A percentile compares a stretch with the other conserved stretches of the same genome.
These are phyloP conservation scores for Talaromyces sp. DNA, from an alignment of 2,329 filamentous ascomycete species.

Conservation along the genomic window DNA sequence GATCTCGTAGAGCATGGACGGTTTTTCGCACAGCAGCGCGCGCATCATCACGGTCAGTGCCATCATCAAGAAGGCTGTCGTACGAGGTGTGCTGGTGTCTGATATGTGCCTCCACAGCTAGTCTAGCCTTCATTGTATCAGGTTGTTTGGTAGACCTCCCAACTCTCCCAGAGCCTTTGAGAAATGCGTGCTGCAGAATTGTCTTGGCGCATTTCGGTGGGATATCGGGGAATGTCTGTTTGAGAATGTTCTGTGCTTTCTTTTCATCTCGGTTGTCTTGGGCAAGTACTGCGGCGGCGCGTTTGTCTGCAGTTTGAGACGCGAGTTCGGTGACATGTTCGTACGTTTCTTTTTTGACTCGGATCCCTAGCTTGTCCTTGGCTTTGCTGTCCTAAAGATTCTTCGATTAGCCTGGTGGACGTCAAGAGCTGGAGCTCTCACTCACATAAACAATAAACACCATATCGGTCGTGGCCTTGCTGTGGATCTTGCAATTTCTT, in stretches of 20 bases:
- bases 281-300: conserved; percentile 34
- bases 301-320: conserved; percentile 34
- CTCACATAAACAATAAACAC: conserved; percentile 38
- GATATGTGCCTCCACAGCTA: conserved; percentile 43
- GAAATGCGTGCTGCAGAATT: conserved; percentile 29
- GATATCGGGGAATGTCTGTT: conserved; percentile 34
- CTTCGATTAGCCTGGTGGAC: not conserved
- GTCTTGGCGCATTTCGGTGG: conserved; percentile 24
- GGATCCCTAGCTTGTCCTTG: conserved; percentile 35
- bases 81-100: conserved; percentile 39
- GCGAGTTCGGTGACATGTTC: conserved; percentile 34
- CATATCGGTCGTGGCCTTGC: conserved; percentile 24
- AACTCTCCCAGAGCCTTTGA: conserved; percentile 38
- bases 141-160: conserved; percentile 29
- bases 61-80: conserved; percentile 27
- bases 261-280: conserved; percentile 29
- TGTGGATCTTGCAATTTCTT: conserved; percentile 35
- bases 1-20: conserved; percentile 24
- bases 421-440: not conserved
- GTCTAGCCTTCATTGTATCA: conserved; percentile 29
- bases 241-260: conserved; percentile 24
- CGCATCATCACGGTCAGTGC: conserved; percentile 23
- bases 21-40: conserved; percentile 27
- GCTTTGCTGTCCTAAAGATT: conserved; percentile 19
- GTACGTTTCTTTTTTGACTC: conserved; percentile 38